These are phyloP conservation scores for Petrea volubilis DNA, from an alignment of 257 asterid genomes.

Conservation along the genomic window DNA sequence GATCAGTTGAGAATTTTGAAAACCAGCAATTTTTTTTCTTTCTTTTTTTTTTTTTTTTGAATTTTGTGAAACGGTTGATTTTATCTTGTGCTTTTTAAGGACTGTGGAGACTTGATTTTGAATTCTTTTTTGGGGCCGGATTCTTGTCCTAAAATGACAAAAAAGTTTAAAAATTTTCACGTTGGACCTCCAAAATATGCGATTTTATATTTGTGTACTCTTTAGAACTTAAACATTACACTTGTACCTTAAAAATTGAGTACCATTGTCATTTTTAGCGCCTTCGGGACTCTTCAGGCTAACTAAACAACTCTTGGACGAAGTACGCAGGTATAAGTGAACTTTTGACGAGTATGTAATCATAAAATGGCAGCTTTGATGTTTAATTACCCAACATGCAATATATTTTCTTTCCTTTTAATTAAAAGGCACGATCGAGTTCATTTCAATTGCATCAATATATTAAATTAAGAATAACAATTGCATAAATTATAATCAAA, in stretches of 20 bases:
- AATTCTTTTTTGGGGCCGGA: background rate
- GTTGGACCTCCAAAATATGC: background rate
- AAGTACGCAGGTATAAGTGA: too few relatives aligned
- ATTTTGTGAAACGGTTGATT: background rate
- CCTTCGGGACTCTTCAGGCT: background rate
- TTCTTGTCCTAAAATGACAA: background rate
- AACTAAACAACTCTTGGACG: too few relatives aligned
- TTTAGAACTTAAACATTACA: background rate
- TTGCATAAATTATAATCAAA: too few relatives aligned
- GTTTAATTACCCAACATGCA: too few relatives aligned
- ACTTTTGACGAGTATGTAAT: too few relatives aligned
- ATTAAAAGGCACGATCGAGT: too few relatives aligned
- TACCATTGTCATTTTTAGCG: background rate
- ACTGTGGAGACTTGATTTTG: slow-evolving; percentile 9
- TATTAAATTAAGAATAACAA: too few relatives aligned
- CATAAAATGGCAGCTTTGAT: too few relatives aligned
- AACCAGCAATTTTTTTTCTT: background rate
- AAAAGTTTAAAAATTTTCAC: background rate
- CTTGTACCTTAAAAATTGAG: background rate
- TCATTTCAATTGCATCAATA: too few relatives aligned
- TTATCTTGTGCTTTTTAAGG: background rate
- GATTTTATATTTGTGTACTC: background rate
- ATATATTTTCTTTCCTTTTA: too few relatives aligned
- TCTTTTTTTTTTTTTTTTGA: background rate
- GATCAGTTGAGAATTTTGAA: slow-evolving; percentile 12